phyloP scores from a whole-genome alignment of 768 basidiomycete species.

The Lepiota venenata region DNA sequence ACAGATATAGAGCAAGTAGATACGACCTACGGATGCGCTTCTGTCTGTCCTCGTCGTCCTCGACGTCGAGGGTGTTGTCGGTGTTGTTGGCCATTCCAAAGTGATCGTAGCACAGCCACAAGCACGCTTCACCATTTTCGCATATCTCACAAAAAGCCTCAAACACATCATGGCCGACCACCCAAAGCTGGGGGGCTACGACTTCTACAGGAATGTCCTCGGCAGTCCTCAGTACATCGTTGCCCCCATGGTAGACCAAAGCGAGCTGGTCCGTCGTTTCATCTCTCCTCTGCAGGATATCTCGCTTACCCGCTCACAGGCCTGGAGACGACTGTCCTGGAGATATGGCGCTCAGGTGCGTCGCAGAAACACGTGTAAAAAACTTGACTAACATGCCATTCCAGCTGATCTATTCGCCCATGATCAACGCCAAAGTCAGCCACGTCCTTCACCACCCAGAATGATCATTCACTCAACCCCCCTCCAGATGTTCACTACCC shows the following conservation, averaged over 20 bases:
- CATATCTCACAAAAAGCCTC: not conserved
- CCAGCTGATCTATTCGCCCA: conserved; percentile 91
- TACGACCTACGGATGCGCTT: conserved; percentile 15
- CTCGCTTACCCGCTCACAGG: conserved; percentile 40
- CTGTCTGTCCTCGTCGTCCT: conserved; percentile 15
- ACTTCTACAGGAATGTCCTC: conserved; percentile 76
- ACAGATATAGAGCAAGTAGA: not conserved
- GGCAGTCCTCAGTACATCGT: conserved; percentile 88
- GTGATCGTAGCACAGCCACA: conserved; percentile 12
- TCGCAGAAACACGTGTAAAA: not conserved
- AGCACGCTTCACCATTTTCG: conserved; percentile 9
- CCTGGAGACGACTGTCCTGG: conserved; percentile 84
- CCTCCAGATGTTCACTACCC: conserved; percentile 59
- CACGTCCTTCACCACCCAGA: not conserved
- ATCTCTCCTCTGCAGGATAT: not conserved
- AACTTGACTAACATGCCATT: not conserved
- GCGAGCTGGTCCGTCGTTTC: conserved; percentile 77
- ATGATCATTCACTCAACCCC: not conserved
- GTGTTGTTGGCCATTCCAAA: conserved; percentile 5
- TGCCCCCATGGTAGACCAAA: conserved; percentile 99
- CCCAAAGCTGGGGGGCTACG: conserved; percentile 67
- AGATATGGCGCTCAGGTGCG: conserved; percentile 78
- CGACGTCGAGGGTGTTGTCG: conserved; percentile 11
- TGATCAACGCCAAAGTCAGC: conserved; percentile 90
- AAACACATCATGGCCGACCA: not conserved